Conservation (phyloP, 139 green algal species). For the Picochlorum sp. region DNA sequence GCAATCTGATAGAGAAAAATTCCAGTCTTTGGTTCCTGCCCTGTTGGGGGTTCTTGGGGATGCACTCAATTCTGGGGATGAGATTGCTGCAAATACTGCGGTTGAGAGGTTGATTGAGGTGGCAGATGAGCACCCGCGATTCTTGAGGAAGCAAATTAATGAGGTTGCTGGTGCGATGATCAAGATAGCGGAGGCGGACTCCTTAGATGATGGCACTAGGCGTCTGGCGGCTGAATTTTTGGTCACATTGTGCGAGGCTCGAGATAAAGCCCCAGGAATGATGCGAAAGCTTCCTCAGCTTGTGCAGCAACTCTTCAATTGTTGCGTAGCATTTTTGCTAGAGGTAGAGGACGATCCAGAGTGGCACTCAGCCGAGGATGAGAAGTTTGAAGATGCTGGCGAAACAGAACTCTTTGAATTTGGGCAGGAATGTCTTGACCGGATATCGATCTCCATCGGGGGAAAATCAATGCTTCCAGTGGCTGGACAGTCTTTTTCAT, state of each 20-base stretch:
- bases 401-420: slow-evolving; percentile 71
- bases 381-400: slow-evolving; percentile 62
- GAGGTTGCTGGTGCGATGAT: slow-evolving; percentile 82
- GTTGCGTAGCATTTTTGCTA: slow-evolving; percentile 80
- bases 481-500: slow-evolving; percentile 58
- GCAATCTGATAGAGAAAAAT: slow-evolving; percentile 55
- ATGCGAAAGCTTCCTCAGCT: slow-evolving; percentile 90
- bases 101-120: slow-evolving; percentile 93
- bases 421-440: slow-evolving; percentile 89
- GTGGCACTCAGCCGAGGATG: slow-evolving; percentile 66
- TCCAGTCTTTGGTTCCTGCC: slow-evolving; percentile 62
- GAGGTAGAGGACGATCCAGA: slow-evolving; percentile 88
- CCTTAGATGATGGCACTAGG: slow-evolving; percentile 51
- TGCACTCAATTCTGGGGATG: slow-evolving; percentile 61
- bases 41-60: slow-evolving; percentile 65
- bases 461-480: slow-evolving; percentile 80
- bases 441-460: slow-evolving; percentile 80
- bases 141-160: slow-evolving; percentile 75
- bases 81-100: slow-evolving; percentile 66
- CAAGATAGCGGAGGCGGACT: slow-evolving; percentile 36
- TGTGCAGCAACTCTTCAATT: slow-evolving; percentile 69
- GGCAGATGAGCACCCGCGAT: slow-evolving; percentile 81
- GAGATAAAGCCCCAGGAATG: slow-evolving; percentile 88
- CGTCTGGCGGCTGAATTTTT: slow-evolving; percentile 86
- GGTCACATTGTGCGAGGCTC: slow-evolving; percentile 87